These are phyloP conservation scores for Zelopaecilomyces penicillatus DNA, from an alignment of 2,329 filamentous ascomycete genomes.

Conservation along the genomic window DNA sequence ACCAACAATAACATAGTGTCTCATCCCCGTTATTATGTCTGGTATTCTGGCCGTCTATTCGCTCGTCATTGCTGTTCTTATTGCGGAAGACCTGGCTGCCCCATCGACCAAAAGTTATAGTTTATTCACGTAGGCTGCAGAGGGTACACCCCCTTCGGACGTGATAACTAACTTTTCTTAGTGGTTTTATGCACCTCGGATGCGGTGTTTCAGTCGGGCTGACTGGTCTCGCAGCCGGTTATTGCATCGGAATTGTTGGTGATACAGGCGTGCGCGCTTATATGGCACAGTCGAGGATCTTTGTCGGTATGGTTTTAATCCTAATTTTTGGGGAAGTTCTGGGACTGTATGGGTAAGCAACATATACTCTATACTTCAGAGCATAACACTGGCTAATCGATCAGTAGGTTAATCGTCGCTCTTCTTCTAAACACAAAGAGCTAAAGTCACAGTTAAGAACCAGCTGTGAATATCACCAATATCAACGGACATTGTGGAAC, in stretches of 20 bases:
- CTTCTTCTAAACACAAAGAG: conserved; percentile 87
- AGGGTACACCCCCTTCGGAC: neutral
- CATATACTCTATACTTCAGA: neutral
- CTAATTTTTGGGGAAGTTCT: conserved; percentile 97
- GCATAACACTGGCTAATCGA: neutral
- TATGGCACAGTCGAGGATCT: conserved; percentile 93
- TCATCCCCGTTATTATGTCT: conserved; percentile 93
- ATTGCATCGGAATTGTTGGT: conserved; percentile 91
- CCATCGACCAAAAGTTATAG: conserved; percentile 61
- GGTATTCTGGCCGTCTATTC: conserved; percentile 98
- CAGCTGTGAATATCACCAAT: too few relatives aligned
- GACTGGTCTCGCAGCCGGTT: conserved; percentile 87
- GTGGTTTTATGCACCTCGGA: conserved; percentile 87
- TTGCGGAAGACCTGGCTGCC: conserved; percentile 79
- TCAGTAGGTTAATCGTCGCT: conserved; percentile 72
- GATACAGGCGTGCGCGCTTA: conserved; percentile 90
- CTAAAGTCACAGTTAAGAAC: conserved; percentile 36
- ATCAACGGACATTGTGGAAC: too few relatives aligned
- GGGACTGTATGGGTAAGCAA: conserved; percentile 82
- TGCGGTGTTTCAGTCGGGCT: conserved; percentile 87
- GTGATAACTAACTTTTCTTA: conserved; percentile 25
- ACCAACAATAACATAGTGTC: conserved; percentile 55
- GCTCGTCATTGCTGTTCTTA: conserved; percentile 92
- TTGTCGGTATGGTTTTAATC: conserved; percentile 97
- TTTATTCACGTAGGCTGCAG: conserved; percentile 62